Conservation (phyloP, 257 asterid genomes). For the Cinchona pubescens region DNA sequence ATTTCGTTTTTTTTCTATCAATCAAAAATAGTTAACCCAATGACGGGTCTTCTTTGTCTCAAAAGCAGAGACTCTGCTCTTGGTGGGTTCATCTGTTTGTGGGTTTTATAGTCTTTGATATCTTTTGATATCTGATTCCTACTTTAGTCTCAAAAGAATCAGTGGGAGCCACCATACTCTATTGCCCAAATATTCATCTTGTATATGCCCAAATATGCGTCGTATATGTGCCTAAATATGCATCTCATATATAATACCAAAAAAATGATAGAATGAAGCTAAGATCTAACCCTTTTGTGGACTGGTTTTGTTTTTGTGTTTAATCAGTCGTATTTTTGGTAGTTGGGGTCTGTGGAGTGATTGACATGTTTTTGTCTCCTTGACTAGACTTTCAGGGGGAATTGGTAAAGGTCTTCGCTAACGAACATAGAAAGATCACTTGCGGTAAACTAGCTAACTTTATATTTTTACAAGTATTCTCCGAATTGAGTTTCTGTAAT, state of each 20-base stretch:
- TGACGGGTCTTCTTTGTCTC: neutral
- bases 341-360: constrained; percentile 9
- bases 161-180: neutral
- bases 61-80: neutral
- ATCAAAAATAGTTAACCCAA: neutral
- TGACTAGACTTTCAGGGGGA: constrained; percentile 77
- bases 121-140: neutral
- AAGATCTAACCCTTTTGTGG: neutral
- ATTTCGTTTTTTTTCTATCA: neutral
- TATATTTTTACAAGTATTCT: constrained; percentile 11
- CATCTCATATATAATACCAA: neutral
- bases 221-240: too few relatives aligned
- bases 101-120: neutral
- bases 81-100: neutral
- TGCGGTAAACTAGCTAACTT: constrained; percentile 53
- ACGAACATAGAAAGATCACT: constrained; percentile 79
- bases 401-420: constrained; percentile 88
- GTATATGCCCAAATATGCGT: too few relatives aligned
- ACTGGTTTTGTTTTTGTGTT: neutral
- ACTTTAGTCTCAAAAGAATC: neutral
- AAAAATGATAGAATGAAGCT: neutral
- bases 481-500: neutral
- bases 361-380: constrained; percentile 30
- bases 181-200: neutral
- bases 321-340: constrained; percentile 3